These are phyloP conservation scores for Beauveria australis DNA, from an alignment of 2,329 filamentous ascomycete species.

Conservation along the genomic window DNA sequence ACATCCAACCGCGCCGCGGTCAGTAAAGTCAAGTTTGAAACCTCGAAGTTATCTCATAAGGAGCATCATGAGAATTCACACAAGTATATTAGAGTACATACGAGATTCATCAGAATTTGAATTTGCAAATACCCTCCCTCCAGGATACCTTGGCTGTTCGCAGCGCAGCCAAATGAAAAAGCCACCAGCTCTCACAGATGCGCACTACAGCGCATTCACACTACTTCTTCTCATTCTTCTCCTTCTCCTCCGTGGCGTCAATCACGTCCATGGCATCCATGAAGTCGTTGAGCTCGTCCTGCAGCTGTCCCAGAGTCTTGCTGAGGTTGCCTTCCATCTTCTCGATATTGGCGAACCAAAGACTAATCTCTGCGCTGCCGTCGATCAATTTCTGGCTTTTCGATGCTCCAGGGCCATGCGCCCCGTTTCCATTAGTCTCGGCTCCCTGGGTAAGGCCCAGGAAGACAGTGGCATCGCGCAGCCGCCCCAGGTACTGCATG, in stretches of 20 bases:
- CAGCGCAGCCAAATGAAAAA: neutral
- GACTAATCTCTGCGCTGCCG: conserved; percentile 20
- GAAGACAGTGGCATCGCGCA: conserved; percentile 24
- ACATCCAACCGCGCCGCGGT: no score
- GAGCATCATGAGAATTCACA: neutral
- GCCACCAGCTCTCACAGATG: neutral
- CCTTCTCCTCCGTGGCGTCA: conserved; percentile 1
- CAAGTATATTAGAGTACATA: neutral
- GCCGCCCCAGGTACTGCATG: conserved; percentile 30
- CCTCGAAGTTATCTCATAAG: no score
- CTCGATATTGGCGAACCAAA: conserved; percentile 15
- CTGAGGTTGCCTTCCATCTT: conserved; percentile 16
- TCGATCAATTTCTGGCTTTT: conserved; percentile 12
- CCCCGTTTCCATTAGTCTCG: conserved; percentile 10
- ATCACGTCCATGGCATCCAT: conserved; percentile 13
- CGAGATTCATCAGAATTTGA: no score
- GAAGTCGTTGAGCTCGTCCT: conserved; percentile 15
- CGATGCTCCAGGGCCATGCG: neutral
- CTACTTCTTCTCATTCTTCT: neutral
- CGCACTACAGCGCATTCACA: neutral
- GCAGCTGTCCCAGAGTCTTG: conserved; percentile 14
- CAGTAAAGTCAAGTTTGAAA: no score
- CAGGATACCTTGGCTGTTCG: neutral
- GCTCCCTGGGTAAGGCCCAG: conserved; percentile 18
- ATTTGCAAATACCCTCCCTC: neutral